Evolutionary conservation across 805 yeast genomes (phyloP).

Genomic region (Blastobotrys robertii): DNA sequence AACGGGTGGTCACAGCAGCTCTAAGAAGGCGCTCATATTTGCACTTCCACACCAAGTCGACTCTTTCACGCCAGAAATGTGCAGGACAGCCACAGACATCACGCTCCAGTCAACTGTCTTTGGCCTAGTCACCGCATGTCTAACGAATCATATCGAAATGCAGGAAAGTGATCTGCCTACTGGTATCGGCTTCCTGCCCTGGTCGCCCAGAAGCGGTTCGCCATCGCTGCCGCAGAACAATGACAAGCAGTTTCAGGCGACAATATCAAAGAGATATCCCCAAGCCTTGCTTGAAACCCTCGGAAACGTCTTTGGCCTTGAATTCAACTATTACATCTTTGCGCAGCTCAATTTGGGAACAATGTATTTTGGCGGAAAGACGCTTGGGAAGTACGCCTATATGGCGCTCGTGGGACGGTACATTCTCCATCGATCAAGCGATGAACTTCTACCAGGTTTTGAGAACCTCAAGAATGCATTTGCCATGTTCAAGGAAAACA

Average conservation of each 20-base stretch:
- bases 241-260: constrained; percentile 26
- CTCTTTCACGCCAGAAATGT: constrained; percentile 28
- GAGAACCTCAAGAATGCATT: constrained; percentile 58
- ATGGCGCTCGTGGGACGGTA: constrained; percentile 57
- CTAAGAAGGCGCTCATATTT: constrained; percentile 38
- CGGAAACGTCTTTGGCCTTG: constrained; percentile 5
- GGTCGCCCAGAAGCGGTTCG: constrained; percentile 34
- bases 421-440: constrained; percentile 46
- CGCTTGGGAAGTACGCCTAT: constrained; percentile 83
- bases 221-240: constrained; percentile 27
- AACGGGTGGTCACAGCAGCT: constrained; percentile 35
- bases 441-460: constrained; percentile 46
- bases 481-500: constrained; percentile 56
- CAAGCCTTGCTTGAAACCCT: constrained; percentile 21
- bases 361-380: constrained; percentile 85
- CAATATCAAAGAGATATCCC: constrained; percentile 35
- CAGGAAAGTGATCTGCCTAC: constrained; percentile 31
- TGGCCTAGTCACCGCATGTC: constrained; percentile 31
- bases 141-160: constrained; percentile 26
- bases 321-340: constrained; percentile 1
- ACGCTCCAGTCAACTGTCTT: constrained; percentile 35
- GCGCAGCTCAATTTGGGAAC: constrained; percentile 38
- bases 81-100: constrained; percentile 23
- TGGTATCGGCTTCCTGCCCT: constrained; percentile 45
- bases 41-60: constrained; percentile 53